Base-by-base conservation (phyloP, 148 eudicot species). In the Oxyria digyna region DNA sequence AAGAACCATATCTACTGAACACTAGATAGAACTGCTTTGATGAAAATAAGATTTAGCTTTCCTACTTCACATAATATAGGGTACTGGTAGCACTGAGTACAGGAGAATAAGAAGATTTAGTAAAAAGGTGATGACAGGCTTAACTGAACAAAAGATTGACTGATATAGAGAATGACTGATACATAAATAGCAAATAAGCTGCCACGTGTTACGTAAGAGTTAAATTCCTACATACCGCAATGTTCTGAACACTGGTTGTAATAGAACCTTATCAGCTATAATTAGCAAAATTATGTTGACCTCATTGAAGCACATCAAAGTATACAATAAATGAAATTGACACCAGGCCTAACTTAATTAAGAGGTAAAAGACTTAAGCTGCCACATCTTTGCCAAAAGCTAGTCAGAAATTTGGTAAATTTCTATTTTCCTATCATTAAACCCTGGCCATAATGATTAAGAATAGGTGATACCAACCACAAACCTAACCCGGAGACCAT, bases 401-500 rank as follows among this genome's bases (percentile, higher is more conserved):
- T 59, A 29, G 29, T 59, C 38, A 27, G 65, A 59, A 27, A 59
- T 10, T 27, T 38, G 31, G 37, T n/a, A 12, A 14, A 52, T 21
- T 0, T 59, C 20, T 37, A 59, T 27, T 59, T 59, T 5, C 35
- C 8, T 38, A 59, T 59, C 38, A 59, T 27, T 31, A 59, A 27
- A 6, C 8, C n/a, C 21, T 31, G 20, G 8, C 65, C 18, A 27
- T 31, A 27, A 59, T 31, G 31, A 15, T 31, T 11, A 14, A 18
- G 18, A 59, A 59, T 27, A 59, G 35, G 38, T 59, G 38, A 59
- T 6, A 59, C 65, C 62, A 54, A n/a, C n/a, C n/a, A n/a, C n/a
- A n/a, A n/a, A n/a, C n/a, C n/a, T n/a, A 23, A 26, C 14, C 10
- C 31, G 31, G 23, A 24, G 27, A 54, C 23, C 57, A 6, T 10